phyloP scores from a whole-genome alignment of 306 rosid species.

The Prosopis cineraria region DNA sequence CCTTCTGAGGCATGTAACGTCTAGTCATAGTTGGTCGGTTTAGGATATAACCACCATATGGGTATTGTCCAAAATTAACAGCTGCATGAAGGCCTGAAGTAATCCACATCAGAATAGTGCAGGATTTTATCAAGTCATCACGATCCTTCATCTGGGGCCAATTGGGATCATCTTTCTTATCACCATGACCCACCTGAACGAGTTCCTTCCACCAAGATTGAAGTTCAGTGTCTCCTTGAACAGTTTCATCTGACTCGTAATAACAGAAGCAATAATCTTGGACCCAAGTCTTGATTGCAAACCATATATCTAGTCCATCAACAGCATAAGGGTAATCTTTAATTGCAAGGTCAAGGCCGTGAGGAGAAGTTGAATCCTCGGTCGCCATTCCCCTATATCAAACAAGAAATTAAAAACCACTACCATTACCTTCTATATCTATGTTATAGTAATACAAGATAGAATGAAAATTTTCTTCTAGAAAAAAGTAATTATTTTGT shows the following conservation, averaged over 20 bases:
- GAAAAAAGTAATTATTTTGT: too few species aligned
- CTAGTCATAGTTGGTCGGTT: not conserved
- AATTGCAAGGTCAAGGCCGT: not conserved
- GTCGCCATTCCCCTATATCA: conserved; percentile 1
- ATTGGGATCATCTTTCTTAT: not conserved
- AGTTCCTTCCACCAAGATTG: conserved; percentile 1
- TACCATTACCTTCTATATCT: too few species aligned
- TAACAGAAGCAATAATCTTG: not conserved
- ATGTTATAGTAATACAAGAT: too few species aligned
- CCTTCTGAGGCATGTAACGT: not conserved
- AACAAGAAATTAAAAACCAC: too few species aligned
- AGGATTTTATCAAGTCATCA: not conserved
- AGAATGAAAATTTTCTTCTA: too few species aligned
- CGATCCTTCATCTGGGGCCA: not conserved
- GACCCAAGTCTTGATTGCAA: not conserved
- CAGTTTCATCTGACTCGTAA: not conserved
- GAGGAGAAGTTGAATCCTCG: not conserved
- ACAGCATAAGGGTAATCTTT: conserved; percentile 9
- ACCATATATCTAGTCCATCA: not conserved
- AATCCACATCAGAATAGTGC: not conserved
- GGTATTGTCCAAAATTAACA: conserved; percentile 1
- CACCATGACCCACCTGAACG: not conserved
- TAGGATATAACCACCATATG: not conserved
- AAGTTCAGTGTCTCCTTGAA: not conserved
- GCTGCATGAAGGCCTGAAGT: conserved; percentile 9